Evolutionary conservation across 2,329 filamentous ascomycete species (phyloP).

Genomic region (Verticillium klebahnii): DNA sequence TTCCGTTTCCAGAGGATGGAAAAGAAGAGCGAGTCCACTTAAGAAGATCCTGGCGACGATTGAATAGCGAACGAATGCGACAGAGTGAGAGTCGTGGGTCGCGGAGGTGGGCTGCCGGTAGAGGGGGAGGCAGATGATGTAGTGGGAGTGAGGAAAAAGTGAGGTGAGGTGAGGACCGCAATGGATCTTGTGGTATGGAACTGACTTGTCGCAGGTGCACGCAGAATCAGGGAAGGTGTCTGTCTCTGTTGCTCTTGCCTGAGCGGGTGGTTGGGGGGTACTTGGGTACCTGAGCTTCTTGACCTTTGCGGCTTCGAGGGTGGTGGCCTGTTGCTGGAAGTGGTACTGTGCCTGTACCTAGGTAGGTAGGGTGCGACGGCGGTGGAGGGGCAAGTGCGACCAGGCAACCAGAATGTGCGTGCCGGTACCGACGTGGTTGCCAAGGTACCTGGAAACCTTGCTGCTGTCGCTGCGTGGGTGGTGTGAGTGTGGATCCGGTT

Average conservation of each 20-base stretch:
- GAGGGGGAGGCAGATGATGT: background rate
- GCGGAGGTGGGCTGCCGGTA: background rate
- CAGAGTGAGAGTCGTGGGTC: background rate
- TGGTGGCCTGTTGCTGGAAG: background rate
- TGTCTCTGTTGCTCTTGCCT: background rate
- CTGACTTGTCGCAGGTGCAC: background rate
- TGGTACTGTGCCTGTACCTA: background rate
- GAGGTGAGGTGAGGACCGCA: background rate
- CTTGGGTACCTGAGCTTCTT: background rate
- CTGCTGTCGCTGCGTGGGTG: background rate
- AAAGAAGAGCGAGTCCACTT: background rate
- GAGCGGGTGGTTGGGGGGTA: background rate
- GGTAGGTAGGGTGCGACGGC: too few species aligned
- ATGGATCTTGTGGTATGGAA: background rate
- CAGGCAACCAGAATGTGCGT: background rate
- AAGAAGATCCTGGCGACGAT: background rate
- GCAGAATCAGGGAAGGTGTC: background rate
- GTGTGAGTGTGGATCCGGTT: background rate
- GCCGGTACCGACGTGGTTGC: background rate
- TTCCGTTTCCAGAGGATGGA: background rate
- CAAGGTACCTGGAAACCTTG: background rate
- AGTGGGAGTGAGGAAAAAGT: background rate
- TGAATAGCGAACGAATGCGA: background rate
- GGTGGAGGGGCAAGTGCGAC: background rate
- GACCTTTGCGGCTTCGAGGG: background rate